A percentile compares a stretch with the other conserved stretches of the same genome.
phyloP scores from a whole-genome alignment of 2,329 filamentous ascomycete species.

The Herpotrichia juniperi region DNA sequence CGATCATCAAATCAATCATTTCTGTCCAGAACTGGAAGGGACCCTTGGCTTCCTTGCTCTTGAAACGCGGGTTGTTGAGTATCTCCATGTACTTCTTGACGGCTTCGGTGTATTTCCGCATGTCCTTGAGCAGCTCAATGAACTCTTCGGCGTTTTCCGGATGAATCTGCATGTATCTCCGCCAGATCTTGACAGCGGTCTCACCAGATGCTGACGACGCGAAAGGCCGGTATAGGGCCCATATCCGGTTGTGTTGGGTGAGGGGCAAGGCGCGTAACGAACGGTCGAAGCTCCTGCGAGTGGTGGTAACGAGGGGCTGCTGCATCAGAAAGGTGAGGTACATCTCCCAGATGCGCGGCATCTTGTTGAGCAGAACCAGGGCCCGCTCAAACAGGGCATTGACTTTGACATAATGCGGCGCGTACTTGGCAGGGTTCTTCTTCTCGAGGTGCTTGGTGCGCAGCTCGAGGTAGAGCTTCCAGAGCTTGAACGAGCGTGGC shows the following conservation, averaged over 20 bases:
- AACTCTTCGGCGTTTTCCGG: constrained; percentile 96
- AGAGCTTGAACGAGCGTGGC: constrained; percentile 95
- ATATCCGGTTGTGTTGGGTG: constrained; percentile 94
- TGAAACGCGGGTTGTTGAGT: constrained; percentile 87
- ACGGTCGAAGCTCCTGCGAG: constrained; percentile 87
- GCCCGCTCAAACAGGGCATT: constrained; percentile 94
- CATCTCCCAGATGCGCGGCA: constrained; percentile 98
- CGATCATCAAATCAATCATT: constrained; percentile 93
- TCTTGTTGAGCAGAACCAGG: constrained; percentile 93
- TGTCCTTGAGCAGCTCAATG: constrained; percentile 83
- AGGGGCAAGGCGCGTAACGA: constrained; percentile 89
- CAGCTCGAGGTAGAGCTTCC: constrained; percentile 95
- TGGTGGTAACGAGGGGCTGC: constrained; percentile 89
- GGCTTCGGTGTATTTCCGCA: constrained; percentile 86
- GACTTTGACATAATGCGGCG: constrained; percentile 86
- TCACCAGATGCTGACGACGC: constrained; percentile 88
- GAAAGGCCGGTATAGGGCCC: constrained; percentile 89
- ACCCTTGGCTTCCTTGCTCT: constrained; percentile 91
- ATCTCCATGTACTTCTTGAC: constrained; percentile 90
- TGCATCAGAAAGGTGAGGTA: constrained; percentile 89
- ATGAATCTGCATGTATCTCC: constrained; percentile 95
- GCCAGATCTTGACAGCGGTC: constrained; percentile 92
- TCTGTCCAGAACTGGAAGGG: constrained; percentile 98
- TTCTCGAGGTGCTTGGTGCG: constrained; percentile 80
- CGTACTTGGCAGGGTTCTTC: constrained; percentile 81